Percentiles rank a stretch among this genome's conserved stretches.
Evolutionary conservation across 495 filamentous ascomycete species (phyloP).

Genomic region (Ascodesmis nigricans): DNA sequence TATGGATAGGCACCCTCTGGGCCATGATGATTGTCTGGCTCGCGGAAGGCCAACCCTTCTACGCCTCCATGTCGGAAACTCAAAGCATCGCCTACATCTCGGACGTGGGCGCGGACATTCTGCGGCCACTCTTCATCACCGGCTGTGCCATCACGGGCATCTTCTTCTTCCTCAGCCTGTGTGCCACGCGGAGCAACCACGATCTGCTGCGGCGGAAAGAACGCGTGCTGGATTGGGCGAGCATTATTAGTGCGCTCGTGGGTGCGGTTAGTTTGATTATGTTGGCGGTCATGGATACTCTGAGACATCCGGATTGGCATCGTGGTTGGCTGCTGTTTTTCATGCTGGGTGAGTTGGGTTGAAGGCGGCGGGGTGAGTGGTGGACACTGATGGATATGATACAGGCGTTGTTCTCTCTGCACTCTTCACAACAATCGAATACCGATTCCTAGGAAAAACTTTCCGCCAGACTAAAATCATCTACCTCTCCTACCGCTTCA

Average conservation of each 20-base stretch:
- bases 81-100: conserved; percentile 68
- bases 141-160: conserved; percentile 60
- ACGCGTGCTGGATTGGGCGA: conserved; percentile 43
- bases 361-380: too few species aligned
- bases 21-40: conserved; percentile 53
- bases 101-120: conserved; percentile 46
- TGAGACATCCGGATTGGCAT: conserved; percentile 40
- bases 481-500: conserved; percentile 57
- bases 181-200: conserved; percentile 38
- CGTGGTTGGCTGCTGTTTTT: conserved; percentile 62
- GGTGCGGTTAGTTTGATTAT: conserved; percentile 64
- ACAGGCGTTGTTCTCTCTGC: conserved; percentile 17
- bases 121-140: conserved; percentile 76
- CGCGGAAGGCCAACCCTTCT: conserved; percentile 34
- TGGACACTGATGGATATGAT: too few species aligned
- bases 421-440: conserved; percentile 33
- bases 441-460: conserved; percentile 52
- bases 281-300: conserved; percentile 66
- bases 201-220: conserved; percentile 26
- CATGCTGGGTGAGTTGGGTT: conserved; percentile 45
- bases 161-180: conserved; percentile 62
- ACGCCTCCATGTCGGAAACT: conserved; percentile 38
- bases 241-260: conserved; percentile 49
- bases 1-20: conserved; percentile 35
- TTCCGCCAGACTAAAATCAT: conserved; percentile 37